phyloP scores from a whole-genome alignment of 2,329 filamentous ascomycete species.

The Kalmusia sp. region DNA sequence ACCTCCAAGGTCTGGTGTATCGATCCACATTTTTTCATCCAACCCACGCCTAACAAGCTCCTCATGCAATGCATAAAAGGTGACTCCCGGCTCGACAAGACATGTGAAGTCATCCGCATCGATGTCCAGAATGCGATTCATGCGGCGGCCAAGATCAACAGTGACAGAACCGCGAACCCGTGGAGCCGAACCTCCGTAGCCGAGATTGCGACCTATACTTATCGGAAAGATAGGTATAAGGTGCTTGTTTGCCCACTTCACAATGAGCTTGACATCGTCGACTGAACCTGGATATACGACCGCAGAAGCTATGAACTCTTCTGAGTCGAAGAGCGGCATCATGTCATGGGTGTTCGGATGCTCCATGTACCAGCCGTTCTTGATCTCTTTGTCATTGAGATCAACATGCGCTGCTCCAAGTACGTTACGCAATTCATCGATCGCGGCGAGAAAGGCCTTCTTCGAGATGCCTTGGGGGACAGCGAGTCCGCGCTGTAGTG shows the following conservation, averaged over 20 bases:
- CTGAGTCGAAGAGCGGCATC: conserved; percentile 52
- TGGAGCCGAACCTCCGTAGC: conserved; percentile 59
- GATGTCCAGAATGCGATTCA: conserved; percentile 51
- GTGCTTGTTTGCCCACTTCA: conserved; percentile 43
- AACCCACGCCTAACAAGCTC: conserved; percentile 53
- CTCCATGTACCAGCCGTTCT: conserved; percentile 33
- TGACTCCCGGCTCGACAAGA: conserved; percentile 57
- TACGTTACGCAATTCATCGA: conserved; percentile 14
- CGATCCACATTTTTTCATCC: conserved; percentile 53
- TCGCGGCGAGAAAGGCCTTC: conserved; percentile 20
- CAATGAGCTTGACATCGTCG: conserved; percentile 41
- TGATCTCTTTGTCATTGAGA: conserved; percentile 38
- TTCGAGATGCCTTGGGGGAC: conserved; percentile 27
- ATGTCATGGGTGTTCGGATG: conserved; percentile 47
- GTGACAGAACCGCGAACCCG: conserved; percentile 55
- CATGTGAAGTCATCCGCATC: conserved; percentile 49
- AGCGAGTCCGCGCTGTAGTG: conserved; percentile 20
- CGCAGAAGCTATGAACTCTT: conserved; percentile 53
- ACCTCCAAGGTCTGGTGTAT: conserved; percentile 45
- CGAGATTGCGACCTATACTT: conserved; percentile 54
- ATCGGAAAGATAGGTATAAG: conserved; percentile 42
- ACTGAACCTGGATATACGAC: conserved; percentile 54
- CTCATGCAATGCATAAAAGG: conserved; percentile 58
- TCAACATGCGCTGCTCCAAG: conserved; percentile 19
- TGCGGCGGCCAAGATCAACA: conserved; percentile 53